Conservation (phyloP, 2,329 filamentous ascomycete species). For the Monilinia polystroma region DNA sequence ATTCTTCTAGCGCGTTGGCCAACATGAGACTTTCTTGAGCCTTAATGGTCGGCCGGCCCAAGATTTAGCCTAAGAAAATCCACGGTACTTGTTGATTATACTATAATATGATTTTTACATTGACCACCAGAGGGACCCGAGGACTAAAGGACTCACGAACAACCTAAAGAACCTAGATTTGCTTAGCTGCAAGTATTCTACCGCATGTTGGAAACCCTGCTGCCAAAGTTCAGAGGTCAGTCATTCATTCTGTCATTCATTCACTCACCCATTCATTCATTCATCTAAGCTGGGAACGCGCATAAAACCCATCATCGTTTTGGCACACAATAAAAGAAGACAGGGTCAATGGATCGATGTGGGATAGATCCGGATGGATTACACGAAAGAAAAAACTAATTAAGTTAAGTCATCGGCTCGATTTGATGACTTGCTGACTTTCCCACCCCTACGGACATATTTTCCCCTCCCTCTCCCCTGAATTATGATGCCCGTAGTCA, state of each 20-base stretch:
- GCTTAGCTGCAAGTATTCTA: slow-evolving; percentile 9
- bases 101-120: neutral
- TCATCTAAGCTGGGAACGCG: slow-evolving; percentile 10
- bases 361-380: slow-evolving; percentile 29
- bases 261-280: neutral
- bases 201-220: slow-evolving; percentile 6
- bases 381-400: slow-evolving; percentile 24
- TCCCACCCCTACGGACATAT: slow-evolving; percentile 25
- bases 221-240: neutral
- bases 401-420: slow-evolving; percentile 4
- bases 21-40: slow-evolving; percentile 24
- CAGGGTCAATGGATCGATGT: slow-evolving; percentile 16
- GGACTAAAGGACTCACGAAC: neutral
- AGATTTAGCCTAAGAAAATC: slow-evolving; percentile 17
- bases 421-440: slow-evolving; percentile 27
- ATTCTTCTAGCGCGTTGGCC: slow-evolving; percentile 27
- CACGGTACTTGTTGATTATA: slow-evolving; percentile 21
- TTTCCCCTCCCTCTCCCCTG: slow-evolving; percentile 11
- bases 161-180: neutral
- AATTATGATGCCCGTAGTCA: slow-evolving; percentile 1
- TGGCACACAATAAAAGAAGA: slow-evolving; percentile 2
- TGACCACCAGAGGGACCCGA: neutral
- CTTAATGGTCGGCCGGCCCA: slow-evolving; percentile 10
- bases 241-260: neutral
- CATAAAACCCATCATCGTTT: slow-evolving; percentile 9